Base-by-base conservation (phyloP, 78 protist species). In the Mastigamoeba balamuthi region DNA sequence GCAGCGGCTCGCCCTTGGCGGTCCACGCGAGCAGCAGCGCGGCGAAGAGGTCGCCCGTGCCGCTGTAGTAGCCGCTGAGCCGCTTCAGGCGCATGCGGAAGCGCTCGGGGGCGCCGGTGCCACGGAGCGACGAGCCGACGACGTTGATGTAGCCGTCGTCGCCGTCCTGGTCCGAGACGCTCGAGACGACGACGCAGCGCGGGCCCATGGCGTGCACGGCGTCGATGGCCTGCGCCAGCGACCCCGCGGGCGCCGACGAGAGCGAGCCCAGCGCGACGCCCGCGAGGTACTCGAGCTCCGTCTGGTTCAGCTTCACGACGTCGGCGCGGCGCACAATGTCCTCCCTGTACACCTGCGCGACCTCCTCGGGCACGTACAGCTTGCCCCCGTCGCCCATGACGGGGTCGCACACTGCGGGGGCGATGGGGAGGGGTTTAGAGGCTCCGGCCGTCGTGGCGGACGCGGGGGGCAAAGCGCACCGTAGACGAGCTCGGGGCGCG, bases 371-470 rank as follows among this genome's bases (percentile, higher is more conserved):
- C 23, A 89, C 92, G 38, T 92, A 92, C 8, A 92, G 70, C 29
- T 36, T 69, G 29, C 85, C 83, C 28, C 78, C 69, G 75, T 92
- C 96, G 9, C 96, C 96, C 39, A 92, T 39, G 8, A 92, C 96
- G 1, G 89, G 85, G 27, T 85, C 88, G 40, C 88, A 84, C 23
- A 73, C 87, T 82, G 43, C 42, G 10, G 6, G 23, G 36, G 40
- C 5, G 25, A n/a, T n/a, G n/a, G 35, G 23, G 66, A 0, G 25
- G 0, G 53, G 6, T 43, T 74, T 0, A 27, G 29, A 37, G 64
- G 1, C 9, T 66, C 28, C 9, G 64, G 1, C 28, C n/a, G 43
- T 27, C 4, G 40, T 39, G 9, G 35, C 30, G 4, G 68, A 25
- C 40, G 29, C 0, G 4, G 6, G 63, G 17, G 40, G 40, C 27